These are phyloP conservation scores for Parathielavia hyrcaniae DNA, from an alignment of 495 filamentous ascomycete genomes.

Conservation along the genomic window DNA sequence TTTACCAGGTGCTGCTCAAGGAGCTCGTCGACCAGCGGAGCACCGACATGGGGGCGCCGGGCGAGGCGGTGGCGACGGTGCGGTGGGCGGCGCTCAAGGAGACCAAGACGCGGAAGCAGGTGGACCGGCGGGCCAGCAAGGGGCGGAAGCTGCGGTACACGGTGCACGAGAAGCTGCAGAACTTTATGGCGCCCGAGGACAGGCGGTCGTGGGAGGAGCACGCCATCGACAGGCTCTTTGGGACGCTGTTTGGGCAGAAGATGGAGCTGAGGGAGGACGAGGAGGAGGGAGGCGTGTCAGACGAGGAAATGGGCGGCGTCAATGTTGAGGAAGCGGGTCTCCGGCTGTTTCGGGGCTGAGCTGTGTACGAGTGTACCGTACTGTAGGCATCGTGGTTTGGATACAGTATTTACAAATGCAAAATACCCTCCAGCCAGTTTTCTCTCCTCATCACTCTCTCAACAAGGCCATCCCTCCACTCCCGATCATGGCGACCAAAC, in stretches of 20 bases:
- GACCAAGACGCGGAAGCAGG: constrained; percentile 70
- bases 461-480: constrained; percentile 5
- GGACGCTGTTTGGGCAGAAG: constrained; percentile 76
- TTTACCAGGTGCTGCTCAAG: constrained; percentile 86
- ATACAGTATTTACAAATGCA: not conserved
- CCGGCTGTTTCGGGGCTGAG: constrained; percentile 61
- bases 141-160: constrained; percentile 87
- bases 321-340: constrained; percentile 60
- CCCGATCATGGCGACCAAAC: constrained; percentile 20
- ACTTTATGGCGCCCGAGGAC: constrained; percentile 95
- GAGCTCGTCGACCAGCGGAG: constrained; percentile 85
- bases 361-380: not conserved
- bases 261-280: constrained; percentile 64
- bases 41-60: constrained; percentile 47
- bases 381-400: not conserved
- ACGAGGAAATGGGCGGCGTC: constrained; percentile 51
- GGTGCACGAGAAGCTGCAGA: constrained; percentile 93
- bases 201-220: constrained; percentile 65
- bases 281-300: constrained; percentile 47
- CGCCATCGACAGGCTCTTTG: constrained; percentile 82
- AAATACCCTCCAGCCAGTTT: not conserved
- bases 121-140: constrained; percentile 93
- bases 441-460: not conserved
- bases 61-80: constrained; percentile 41
- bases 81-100: constrained; percentile 65